Evolutionary conservation across 495 filamentous ascomycete genomes (phyloP), one percentile per base, ranked within the genome.

Genomic region (Aspergillus haitiensis): DNA sequence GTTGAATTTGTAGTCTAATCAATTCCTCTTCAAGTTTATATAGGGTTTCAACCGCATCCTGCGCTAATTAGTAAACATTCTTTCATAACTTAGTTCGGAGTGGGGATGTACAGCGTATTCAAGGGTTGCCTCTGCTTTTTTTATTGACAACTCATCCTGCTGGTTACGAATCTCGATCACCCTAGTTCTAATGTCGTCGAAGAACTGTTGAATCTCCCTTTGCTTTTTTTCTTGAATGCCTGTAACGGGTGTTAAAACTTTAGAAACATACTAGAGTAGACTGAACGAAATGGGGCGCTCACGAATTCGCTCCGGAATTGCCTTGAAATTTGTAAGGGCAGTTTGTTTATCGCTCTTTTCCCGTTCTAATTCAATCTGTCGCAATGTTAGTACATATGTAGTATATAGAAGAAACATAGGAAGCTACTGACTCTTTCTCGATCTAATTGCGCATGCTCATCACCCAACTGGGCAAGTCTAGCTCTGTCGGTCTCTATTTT

Each of bases 301-400:
- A 90, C 88, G 79, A 59, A 93, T 85, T 70, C 81, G 89, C 48
- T 83, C 79, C 0, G 91, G 91, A 34, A 96, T 76, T 5, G 82
- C 81, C 49, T 82, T 79, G 65, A 82, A 90, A n/a, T 83, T 71
- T 7, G 74, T 82, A 21, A 80, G 70, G 21, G 85, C 86, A 35
- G 73, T 82, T 63, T 95, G 91, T 56, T 81, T 81, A 1, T 64
- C 62, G 10, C 63, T 55, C 62, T 88, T 87, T 59, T 88, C 84
- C 0, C 65, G 58, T 49, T 82, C 71, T n/a, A 86, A 62, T 5
- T 66, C 61, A 35, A 68, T 64, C 80, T 83, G n/a, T 42, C 6
- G 5, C 12, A 13, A 46, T 10, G 49, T 74, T 60, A 73, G 65
- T 52, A 62, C 44, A 45, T 32, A 5, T 31, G 47, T 5, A 13